These are phyloP conservation scores for Fraxinus nigra DNA, from an alignment of 305 asterid species.

Conservation along the genomic window DNA sequence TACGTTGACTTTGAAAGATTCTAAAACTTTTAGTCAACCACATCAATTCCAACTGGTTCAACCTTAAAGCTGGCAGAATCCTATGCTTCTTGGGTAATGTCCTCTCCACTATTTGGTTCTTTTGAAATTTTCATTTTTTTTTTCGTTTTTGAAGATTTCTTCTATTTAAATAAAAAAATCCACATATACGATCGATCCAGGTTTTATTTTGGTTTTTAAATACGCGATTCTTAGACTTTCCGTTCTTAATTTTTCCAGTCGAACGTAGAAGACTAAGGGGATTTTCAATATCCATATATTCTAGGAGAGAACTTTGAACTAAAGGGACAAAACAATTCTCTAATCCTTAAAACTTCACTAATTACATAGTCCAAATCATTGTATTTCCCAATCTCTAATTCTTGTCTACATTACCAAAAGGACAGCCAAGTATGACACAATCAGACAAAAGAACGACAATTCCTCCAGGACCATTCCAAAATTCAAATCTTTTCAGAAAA, in stretches of 20 bases:
- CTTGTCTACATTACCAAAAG: neutral
- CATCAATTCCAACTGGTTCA: neutral
- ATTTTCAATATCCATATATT: neutral
- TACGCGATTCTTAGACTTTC: neutral
- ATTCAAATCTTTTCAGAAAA: neutral
- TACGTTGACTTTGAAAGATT: neutral
- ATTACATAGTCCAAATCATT: neutral
- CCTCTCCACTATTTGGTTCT: no score
- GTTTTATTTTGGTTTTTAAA: neutral
- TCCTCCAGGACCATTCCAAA: neutral
- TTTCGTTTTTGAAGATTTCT: neutral
- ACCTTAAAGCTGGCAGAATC: neutral
- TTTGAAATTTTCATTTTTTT: neutral
- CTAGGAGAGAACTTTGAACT: neutral
- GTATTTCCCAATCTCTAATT: neutral
- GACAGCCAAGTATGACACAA: neutral
- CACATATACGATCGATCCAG: neutral
- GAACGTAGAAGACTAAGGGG: neutral
- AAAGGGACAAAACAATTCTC: neutral
- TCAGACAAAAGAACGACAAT: neutral
- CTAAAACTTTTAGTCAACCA: neutral
- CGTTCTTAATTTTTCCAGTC: neutral
- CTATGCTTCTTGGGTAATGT: neutral
- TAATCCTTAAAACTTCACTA: neutral
- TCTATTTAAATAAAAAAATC: neutral